These are phyloP conservation scores for Aciculosporium take DNA, from an alignment of 2,329 filamentous ascomycete genomes.

Conservation along the genomic window DNA sequence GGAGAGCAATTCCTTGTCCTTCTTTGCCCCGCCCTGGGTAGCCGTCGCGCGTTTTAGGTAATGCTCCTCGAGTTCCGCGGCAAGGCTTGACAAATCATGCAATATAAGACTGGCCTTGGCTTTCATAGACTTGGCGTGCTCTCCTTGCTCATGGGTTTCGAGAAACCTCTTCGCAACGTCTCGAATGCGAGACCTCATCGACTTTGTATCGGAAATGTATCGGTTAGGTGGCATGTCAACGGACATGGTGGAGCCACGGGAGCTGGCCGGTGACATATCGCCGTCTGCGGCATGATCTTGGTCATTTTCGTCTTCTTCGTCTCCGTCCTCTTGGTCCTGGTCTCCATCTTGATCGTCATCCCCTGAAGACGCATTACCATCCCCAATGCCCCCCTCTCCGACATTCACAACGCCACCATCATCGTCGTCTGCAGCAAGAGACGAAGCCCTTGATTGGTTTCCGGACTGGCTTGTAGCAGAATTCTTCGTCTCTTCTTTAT, in stretches of 20 bases:
- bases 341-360: conserved; percentile 34
- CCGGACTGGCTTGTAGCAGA: conserved; percentile 3
- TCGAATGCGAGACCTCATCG: conserved; percentile 53
- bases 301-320: conserved; percentile 42
- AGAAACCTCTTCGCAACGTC: conserved; percentile 71
- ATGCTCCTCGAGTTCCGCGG: conserved; percentile 55
- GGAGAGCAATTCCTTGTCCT: conserved; percentile 55
- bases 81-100: conserved; percentile 54
- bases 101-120: conserved; percentile 67
- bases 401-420: conserved; percentile 12
- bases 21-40: conserved; percentile 20
- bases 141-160: conserved; percentile 65
- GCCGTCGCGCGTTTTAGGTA: conserved; percentile 45
- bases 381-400: conserved; percentile 25
- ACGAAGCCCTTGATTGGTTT: neutral
- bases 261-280: conserved; percentile 51
- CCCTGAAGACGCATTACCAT: conserved; percentile 24
- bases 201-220: conserved; percentile 32
- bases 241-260: conserved; percentile 52
- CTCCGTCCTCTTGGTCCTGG: conserved; percentile 31
- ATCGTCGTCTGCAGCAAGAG: conserved; percentile 5
- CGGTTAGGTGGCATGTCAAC: conserved; percentile 39
- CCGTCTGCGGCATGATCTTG: conserved; percentile 32
- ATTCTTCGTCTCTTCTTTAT: conserved; percentile 15
- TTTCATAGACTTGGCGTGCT: conserved; percentile 57